Conservation (phyloP, 345 rosid genomes). For the Eucalyptus lansdowneana region DNA sequence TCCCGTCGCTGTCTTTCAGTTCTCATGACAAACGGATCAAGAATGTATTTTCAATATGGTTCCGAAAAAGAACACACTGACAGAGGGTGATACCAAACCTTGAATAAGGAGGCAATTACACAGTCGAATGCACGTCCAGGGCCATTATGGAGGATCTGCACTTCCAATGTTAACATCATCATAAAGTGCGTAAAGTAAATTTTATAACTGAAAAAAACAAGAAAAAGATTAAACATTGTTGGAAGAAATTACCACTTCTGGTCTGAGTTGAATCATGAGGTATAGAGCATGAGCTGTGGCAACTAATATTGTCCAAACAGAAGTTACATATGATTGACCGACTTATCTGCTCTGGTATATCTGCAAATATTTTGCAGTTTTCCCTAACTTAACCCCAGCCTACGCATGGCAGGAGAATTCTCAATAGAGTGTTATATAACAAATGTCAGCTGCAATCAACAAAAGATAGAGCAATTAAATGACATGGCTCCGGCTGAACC, state of each 20-base stretch:
- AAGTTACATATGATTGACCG: conserved; percentile 83
- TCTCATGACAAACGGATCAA: neutral
- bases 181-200: neutral
- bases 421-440: neutral
- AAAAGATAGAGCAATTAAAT: neutral
- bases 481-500: neutral
- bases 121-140: conserved; percentile 77
- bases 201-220: no score
- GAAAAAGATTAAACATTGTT: neutral
- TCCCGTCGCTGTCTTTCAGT: neutral
- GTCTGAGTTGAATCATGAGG: conserved; percentile 68
- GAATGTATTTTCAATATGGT: neutral
- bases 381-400: conserved; percentile 10
- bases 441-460: neutral
- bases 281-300: conserved; percentile 54
- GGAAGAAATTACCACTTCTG: conserved; percentile 54
- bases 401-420: neutral
- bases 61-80: neutral
- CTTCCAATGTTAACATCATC: neutral
- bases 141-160: conserved; percentile 80
- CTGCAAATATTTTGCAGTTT: conserved; percentile 39
- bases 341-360: conserved; percentile 83
- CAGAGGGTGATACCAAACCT: conserved; percentile 21
- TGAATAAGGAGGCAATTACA: conserved; percentile 75
- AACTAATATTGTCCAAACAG: conserved; percentile 65